Evolutionary conservation across 2,329 filamentous ascomycete genomes (phyloP).

Genomic region (Cordyceps fumosorosea): DNA sequence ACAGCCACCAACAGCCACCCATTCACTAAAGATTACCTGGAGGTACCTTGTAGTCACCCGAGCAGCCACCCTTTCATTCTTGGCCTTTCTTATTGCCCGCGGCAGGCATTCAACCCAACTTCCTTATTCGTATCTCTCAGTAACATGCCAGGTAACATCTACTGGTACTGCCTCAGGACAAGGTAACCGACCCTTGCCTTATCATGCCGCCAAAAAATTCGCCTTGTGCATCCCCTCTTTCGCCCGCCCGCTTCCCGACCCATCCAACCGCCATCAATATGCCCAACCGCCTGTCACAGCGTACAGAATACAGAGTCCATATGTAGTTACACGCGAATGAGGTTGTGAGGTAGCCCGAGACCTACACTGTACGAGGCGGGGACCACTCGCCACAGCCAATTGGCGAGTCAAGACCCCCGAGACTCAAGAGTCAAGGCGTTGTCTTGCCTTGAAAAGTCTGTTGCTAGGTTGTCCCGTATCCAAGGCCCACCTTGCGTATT

Average conservation of each 20-base stretch:
- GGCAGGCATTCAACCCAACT: neutral
- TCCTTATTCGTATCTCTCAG: neutral
- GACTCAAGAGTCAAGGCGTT: neutral
- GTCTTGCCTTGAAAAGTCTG: neutral
- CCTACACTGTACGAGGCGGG: conserved; percentile 9
- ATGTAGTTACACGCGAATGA: too few relatives aligned
- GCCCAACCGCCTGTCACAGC: neutral
- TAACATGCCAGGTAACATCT: too few relatives aligned
- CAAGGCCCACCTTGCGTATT: conserved; percentile 2
- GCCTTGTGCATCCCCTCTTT: neutral
- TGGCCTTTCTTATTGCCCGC: neutral
- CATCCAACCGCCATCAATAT: neutral
- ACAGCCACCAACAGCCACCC: neutral
- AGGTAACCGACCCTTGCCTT: neutral
- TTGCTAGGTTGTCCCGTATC: conserved; percentile 8
- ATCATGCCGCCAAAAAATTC: neutral
- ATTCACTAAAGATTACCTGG: too few relatives aligned
- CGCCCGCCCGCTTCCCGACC: neutral
- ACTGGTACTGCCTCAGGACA: too few relatives aligned
- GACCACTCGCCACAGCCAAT: neutral
- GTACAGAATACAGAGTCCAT: too few relatives aligned
- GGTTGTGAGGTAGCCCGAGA: too few relatives aligned
- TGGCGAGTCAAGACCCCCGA: neutral
- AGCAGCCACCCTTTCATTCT: neutral
- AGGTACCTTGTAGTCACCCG: neutral